Percentiles rank a stretch among this genome's conserved stretches.
These are phyloP conservation scores for Bothriochloa decipiens DNA, from an alignment of 176 grass and related monocot species.

Conservation along the genomic window DNA sequence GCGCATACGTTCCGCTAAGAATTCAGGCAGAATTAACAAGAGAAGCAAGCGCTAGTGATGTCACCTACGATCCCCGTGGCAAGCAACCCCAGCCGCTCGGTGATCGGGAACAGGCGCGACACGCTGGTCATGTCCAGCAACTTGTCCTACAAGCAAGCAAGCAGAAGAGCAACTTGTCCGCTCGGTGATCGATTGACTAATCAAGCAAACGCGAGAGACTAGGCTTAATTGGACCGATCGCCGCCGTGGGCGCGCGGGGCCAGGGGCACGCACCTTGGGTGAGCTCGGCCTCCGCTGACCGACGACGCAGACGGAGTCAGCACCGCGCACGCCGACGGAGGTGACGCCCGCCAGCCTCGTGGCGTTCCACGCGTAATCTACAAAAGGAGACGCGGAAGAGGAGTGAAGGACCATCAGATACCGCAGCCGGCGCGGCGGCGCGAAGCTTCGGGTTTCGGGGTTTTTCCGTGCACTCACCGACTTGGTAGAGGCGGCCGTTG, in stretches of 20 bases:
- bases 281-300: conserved; percentile 37
- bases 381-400: neutral
- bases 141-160: conserved; percentile 48
- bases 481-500: conserved; percentile 60
- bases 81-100: conserved; percentile 54
- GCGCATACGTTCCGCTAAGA: neutral
- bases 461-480: conserved; percentile 52
- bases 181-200: neutral
- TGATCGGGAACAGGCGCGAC: conserved; percentile 59
- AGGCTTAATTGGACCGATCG: neutral
- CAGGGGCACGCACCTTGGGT: neutral
- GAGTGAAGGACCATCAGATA: neutral
- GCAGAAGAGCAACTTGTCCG: neutral
- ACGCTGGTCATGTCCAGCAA: conserved; percentile 47
- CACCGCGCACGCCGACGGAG: conserved; percentile 64
- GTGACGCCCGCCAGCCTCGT: conserved; percentile 62
- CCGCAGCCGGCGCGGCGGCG: neutral
- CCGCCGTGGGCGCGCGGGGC: neutral
- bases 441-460: neutral
- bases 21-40: neutral
- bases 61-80: conserved; percentile 61
- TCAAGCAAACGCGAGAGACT: neutral
- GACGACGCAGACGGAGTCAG: conserved; percentile 56
- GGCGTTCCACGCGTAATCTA: conserved; percentile 67
- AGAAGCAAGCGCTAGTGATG: neutral